A percentile compares a stretch with the other conserved stretches of the same genome.
These are phyloP conservation scores for Dictyostelium discoideum DNA, from an alignment of 78 protist genomes.

Conservation along the genomic window DNA sequence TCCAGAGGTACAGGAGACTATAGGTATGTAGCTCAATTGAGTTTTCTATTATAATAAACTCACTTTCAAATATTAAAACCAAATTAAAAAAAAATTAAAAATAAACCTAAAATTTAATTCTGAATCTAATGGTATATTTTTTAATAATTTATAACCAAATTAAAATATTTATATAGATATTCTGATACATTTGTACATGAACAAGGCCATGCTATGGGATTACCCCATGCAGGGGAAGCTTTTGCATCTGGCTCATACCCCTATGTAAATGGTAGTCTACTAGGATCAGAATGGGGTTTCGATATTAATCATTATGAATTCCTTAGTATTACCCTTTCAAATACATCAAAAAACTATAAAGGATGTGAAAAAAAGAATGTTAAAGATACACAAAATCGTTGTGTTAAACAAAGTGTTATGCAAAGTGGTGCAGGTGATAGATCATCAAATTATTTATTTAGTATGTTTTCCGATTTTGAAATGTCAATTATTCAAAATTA, in stretches of 20 bases:
- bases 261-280: neutral
- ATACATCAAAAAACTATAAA: slow-evolving; percentile 5
- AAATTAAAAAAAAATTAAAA: too few species aligned
- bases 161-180: neutral
- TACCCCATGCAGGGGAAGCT: neutral
- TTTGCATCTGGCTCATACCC: neutral
- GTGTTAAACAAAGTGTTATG: slow-evolving; percentile 18
- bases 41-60: too few species aligned
- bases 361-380: neutral
- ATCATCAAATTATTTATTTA: slow-evolving; percentile 22
- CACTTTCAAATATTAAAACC: too few species aligned
- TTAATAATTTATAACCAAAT: too few species aligned
- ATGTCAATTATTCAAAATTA: neutral
- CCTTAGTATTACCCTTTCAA: neutral
- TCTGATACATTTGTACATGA: slow-evolving; percentile 49
- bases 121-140: too few species aligned
- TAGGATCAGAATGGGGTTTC: slow-evolving; percentile 37
- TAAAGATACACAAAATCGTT: neutral
- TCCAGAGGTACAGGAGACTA: slow-evolving; percentile 36
- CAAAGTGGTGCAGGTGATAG: slow-evolving; percentile 33
- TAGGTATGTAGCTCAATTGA: neutral
- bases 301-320: slow-evolving; percentile 5
- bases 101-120: too few species aligned
- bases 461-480: slow-evolving; percentile 40
- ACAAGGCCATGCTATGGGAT: slow-evolving; percentile 42